A percentile compares a stretch with the other conserved stretches of the same genome.
Conservation (phyloP, 2,329 filamentous ascomycete genomes). For the Cladobotryum protrusum region DNA sequence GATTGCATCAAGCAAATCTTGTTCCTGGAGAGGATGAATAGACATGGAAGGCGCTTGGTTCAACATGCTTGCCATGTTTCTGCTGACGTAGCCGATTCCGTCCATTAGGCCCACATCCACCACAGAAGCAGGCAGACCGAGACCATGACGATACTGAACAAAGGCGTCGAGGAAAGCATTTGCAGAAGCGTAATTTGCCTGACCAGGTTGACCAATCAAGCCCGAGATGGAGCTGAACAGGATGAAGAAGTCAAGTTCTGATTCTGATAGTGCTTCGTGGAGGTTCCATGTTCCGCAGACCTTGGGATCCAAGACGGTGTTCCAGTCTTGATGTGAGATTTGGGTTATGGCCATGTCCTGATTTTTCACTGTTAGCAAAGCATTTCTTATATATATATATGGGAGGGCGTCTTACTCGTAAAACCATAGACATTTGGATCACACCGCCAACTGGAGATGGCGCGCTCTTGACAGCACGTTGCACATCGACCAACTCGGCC, state of each 20-base stretch:
- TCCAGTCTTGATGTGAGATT: constrained; percentile 20
- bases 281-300: constrained; percentile 29
- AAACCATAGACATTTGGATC: constrained; percentile 30
- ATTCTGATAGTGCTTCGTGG: constrained; percentile 15
- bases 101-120: constrained; percentile 12
- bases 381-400: background rate
- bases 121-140: constrained; percentile 6
- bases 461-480: constrained; percentile 6
- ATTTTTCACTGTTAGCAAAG: too few species aligned
- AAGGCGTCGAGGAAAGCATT: constrained; percentile 36
- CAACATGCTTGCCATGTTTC: constrained; percentile 11
- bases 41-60: constrained; percentile 11
- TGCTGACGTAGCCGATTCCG: constrained; percentile 21
- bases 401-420: background rate
- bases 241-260: constrained; percentile 31
- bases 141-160: constrained; percentile 24
- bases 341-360: too few species aligned
- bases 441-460: constrained; percentile 31
- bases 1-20: constrained; percentile 15
- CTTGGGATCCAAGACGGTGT: constrained; percentile 21
- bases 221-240: constrained; percentile 27
- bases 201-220: constrained; percentile 26
- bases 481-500: constrained; percentile 5
- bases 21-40: constrained; percentile 15
- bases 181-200: constrained; percentile 35